These are phyloP conservation scores for Trichoderma sp. DNA, from an alignment of 2,329 filamentous ascomycete genomes.

Conservation along the genomic window DNA sequence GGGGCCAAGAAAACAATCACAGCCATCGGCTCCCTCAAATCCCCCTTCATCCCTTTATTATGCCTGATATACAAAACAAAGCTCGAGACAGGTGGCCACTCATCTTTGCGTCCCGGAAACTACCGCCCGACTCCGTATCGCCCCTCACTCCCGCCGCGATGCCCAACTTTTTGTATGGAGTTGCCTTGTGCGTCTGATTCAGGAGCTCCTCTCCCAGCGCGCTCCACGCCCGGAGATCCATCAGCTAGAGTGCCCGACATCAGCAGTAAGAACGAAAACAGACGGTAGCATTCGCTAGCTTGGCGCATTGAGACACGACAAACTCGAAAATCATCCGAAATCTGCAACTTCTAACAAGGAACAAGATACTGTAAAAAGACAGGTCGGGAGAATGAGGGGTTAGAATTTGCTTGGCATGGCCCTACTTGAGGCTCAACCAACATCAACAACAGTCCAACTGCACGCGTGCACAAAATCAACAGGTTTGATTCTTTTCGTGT, in stretches of 20 bases:
- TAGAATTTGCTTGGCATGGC: not conserved
- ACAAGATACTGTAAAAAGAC: not conserved
- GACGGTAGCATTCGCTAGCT: not conserved
- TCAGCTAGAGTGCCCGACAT: not conserved
- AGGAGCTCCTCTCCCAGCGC: not conserved
- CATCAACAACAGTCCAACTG: not conserved
- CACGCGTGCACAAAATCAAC: not conserved
- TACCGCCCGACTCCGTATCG: not conserved
- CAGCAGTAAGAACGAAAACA: not conserved
- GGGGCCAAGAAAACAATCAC: not conserved
- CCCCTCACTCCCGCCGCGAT: not conserved
- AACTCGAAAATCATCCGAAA: not conserved
- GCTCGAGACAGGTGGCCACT: not conserved
- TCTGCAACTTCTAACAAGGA: not conserved
- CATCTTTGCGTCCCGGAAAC: conserved; percentile 7
- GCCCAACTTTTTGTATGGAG: not conserved
- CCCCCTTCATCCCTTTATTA: not conserved
- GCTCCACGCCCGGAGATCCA: conserved; percentile 3
- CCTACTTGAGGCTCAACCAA: not conserved
- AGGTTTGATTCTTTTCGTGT: not conserved
- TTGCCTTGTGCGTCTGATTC: not conserved
- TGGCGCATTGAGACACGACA: not conserved
- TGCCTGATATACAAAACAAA: not conserved
- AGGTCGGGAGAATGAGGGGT: not conserved
- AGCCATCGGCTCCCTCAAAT: not conserved